Evolutionary conservation across 139 green algal genomes (phyloP), one percentile per base, ranked within the genome.

Genomic region (Coccomyxa sp.): DNA sequence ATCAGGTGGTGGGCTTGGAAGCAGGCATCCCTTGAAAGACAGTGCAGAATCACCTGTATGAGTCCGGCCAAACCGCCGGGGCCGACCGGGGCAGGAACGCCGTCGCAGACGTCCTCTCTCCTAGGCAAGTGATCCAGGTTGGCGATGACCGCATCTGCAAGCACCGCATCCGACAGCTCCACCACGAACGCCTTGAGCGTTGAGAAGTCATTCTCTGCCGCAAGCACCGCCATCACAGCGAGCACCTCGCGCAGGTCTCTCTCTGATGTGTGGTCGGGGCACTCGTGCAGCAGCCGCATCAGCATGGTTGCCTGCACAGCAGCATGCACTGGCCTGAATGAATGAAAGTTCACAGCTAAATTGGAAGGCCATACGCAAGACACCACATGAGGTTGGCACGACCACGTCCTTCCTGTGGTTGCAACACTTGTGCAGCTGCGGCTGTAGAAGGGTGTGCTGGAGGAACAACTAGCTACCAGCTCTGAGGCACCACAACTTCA

Each of bases 121-220:
- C 57, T 66, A 1, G 90, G 90, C 83, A 93, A 80, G 57, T 85
- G 58, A 4, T 75, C 57, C 85, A 91, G 85, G 77, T 84, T 87
- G 27, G 81, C 68, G 66, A 91, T 67, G 79, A 93, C 85, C 0
- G 91, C 77, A 68, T 93, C 90, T 14, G 90, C 90, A 23, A 93
- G 80, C 83, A 92, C 82, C 0, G 30, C 67, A 0, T 87, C 84
- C 13, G 84, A 66, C 45, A 93, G 80, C 16, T 78, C 60, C 25
- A 58, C 75, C 18, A 90, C 60, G 38, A 91, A 79, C 13, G 78
- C 83, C 12, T 81, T 75, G 76, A 91, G 83, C 63, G 79, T 84
- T 31, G 38, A 59, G 21, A 79, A 74, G 57, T 91, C 82, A 1
- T 79, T 45, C 14, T 67, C 51, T 1, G 84, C 79, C 27, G 87